A percentile compares a stretch with the other conserved stretches of the same genome.
Evolutionary conservation across 257 asterid genomes (phyloP).

Genomic region (Nicotiana tomentosiformis): DNA sequence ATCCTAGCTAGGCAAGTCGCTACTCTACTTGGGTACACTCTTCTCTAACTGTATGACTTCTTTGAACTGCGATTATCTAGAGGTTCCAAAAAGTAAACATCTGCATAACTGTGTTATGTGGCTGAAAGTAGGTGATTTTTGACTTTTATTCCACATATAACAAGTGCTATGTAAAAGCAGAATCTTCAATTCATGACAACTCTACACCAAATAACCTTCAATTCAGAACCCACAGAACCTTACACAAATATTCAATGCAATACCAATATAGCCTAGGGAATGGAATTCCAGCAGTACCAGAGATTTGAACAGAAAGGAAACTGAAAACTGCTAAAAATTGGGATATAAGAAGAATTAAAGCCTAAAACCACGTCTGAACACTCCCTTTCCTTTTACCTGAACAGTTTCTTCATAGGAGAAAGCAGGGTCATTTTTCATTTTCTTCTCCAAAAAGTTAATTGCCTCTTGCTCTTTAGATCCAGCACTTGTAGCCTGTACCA

Average conservation of each 20-base stretch:
- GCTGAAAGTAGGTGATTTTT: background rate
- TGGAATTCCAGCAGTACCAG: background rate
- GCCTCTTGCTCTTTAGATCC: constrained; percentile 98
- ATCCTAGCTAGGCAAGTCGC: background rate
- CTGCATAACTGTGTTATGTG: background rate
- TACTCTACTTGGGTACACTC: background rate
- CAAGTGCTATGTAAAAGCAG: background rate
- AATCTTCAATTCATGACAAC: background rate
- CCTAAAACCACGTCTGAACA: background rate
- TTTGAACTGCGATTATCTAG: background rate
- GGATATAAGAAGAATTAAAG: background rate
- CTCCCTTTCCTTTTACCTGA: constrained; percentile 49
- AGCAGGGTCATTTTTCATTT: constrained; percentile 90
- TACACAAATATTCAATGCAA: background rate
- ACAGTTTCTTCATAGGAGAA: constrained; percentile 90
- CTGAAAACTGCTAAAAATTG: background rate
- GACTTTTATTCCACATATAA: background rate
- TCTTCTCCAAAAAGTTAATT: constrained; percentile 86
- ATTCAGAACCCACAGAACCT: background rate
- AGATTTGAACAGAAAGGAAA: too few species aligned
- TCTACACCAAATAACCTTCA: background rate
- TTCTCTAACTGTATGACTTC: background rate
- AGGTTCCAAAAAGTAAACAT: background rate
- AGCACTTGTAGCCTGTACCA: constrained; percentile 87
- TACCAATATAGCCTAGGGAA: background rate